Evolutionary conservation across 2,329 filamentous ascomycete species (phyloP), one percentile per base, ranked within the genome.

Genomic region (Colletotrichum sp.): DNA sequence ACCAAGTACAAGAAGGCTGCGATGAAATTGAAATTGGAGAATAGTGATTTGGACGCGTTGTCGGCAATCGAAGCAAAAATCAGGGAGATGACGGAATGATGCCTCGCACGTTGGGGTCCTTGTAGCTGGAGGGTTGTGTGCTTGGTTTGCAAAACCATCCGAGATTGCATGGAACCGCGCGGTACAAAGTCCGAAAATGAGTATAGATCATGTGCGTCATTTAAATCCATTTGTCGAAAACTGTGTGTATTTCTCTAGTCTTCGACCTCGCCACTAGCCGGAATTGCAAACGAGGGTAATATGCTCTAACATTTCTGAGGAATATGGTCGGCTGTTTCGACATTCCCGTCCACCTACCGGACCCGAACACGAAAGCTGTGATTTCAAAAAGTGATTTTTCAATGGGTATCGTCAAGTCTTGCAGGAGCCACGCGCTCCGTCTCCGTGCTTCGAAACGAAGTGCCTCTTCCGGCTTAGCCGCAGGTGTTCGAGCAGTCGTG

Each of bases 1-100:
- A 67, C 28, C n/a, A 67, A 57, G 8, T 76, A 61, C 58, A 76
- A 55, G 55, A 76, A 76, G 26, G 63, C 71, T 8, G 74, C 71
- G 3, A 57, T 71, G 30, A 75, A 26, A 30, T 12, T 76, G 15
- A 75, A 71, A n/a, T 43, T 52, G 16, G 74, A 76, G 34, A 61
- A 32, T 16, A 67, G 71, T 4, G 24, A 12, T 6, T 28, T 76
- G 26, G 24, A 76, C 48, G 48, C 74, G 8, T n/a, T 76, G 21
- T 66, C 71, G 2, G 26, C 24, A 3, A 68, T 76, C 1, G 74
- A 75, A 15, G 13, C 26, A 2, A 75, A 73, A 32, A 30, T 75
- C 18, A 57, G 24, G 38, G 24, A 72, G 28, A 28, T 72, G 34
- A 74, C 34, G 4, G 4, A 16, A 9, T 72, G 21, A 28, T 38